phyloP scores from a whole-genome alignment of 2,329 filamentous ascomycete genomes.

The Metarhizium robertsii region DNA sequence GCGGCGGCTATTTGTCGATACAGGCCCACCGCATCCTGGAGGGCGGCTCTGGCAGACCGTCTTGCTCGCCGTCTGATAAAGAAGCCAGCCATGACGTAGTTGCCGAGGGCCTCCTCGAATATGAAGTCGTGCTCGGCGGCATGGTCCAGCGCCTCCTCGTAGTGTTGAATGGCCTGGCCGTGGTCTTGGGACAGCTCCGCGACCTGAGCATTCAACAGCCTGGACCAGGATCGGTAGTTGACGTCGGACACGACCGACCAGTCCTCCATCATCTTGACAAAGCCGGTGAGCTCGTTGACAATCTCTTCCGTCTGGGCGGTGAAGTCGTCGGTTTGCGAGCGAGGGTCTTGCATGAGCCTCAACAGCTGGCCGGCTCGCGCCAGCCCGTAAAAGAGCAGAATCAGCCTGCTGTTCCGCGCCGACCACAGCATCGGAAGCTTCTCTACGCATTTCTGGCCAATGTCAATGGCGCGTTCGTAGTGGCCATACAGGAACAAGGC shows the following conservation, averaged over 20 bases:
- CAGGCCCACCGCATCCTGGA: constrained; percentile 57
- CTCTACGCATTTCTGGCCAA: constrained; percentile 42
- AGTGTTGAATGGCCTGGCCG: constrained; percentile 50
- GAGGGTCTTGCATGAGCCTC: constrained; percentile 38
- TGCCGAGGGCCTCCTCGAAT: constrained; percentile 64
- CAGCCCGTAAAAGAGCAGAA: constrained; percentile 52
- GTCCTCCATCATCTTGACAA: constrained; percentile 52
- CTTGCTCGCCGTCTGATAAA: constrained; percentile 56
- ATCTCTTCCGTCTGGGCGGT: constrained; percentile 35
- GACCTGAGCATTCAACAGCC: constrained; percentile 58
- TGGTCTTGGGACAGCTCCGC: constrained; percentile 51
- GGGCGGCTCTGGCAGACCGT: constrained; percentile 58
- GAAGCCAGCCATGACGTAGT: constrained; percentile 65
- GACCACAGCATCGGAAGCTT: constrained; percentile 47
- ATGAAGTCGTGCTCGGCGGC: constrained; percentile 56
- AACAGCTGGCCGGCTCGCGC: constrained; percentile 44
- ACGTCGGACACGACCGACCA: constrained; percentile 56
- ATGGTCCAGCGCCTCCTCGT: constrained; percentile 65
- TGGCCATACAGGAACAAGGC: constrained; percentile 55
- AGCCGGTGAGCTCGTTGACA: constrained; percentile 41
- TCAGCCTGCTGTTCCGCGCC: constrained; percentile 44
- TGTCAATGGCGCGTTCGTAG: constrained; percentile 47
- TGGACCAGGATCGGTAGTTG: constrained; percentile 64
- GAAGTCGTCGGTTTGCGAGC: constrained; percentile 31
- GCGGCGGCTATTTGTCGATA: constrained; percentile 61